Base-by-base conservation (phyloP, 164 flowering plant species). In the Vitis labrusca region DNA sequence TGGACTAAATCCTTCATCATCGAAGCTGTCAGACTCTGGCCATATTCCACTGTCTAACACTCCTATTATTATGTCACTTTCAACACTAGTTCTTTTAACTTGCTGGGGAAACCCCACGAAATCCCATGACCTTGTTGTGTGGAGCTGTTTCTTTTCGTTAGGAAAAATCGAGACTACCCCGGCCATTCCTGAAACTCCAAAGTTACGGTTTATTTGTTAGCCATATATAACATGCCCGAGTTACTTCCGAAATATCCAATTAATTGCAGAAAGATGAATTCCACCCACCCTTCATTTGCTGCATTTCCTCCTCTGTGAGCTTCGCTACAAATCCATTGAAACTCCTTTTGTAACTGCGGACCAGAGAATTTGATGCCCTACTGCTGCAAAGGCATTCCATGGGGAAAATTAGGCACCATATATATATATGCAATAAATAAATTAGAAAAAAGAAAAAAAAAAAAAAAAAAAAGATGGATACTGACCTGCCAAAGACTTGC, bases 1-100 rank as follows among this genome's bases (percentile, higher is more conserved):
- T 32, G 88, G 84, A 23, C 87, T 85, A 17, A 84, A 59, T n/a
- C 88, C 91, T 51, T 53, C 37, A 54, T 86, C 91, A 14, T 51
- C 68, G 73, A 90, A 88, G 73, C 92, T 88, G 47, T 66, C 73
- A 0, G 88, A 83, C 55, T 88, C 89, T 0, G 88, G 88, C 91
- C 92, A 86, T 3, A 84, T 72, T 27, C 91, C 94, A 5, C 81
- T 63, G 71, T 86, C 92, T 8, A 88, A 23, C 10, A 88, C 72
- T 2, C 87, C 92, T 6, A 88, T 32, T 8, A 88, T 67, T n/a
- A 83, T 67, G 55, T 86, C 85, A 8, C 83, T 80, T 59, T 79
- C 85, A 1, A 52, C 17, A 0, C 55, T 37, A 29, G 52, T 16
- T 59, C 81, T 64, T 1, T 29, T 27, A 14, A 74, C 80, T 14